These are phyloP conservation scores for Porcisia hertigi DNA, from an alignment of 208 protist genomes.

Conservation along the genomic window DNA sequence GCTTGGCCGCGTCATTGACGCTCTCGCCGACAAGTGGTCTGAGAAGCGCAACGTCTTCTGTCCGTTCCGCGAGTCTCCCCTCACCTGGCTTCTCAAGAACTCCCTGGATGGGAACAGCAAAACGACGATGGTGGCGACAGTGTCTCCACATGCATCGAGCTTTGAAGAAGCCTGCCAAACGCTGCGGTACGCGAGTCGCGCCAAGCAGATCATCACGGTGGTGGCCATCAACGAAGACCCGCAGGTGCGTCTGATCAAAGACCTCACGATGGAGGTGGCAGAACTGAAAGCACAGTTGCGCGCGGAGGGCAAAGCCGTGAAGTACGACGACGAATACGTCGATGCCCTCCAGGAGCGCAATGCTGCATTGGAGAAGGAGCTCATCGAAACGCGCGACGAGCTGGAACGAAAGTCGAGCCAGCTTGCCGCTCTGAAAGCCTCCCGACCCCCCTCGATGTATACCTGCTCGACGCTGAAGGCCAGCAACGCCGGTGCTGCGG, in stretches of 20 bases:
- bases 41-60: conserved; percentile 67
- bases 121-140: conserved; percentile 96
- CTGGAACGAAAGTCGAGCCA: conserved; percentile 42
- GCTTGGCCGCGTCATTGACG: conserved; percentile 89
- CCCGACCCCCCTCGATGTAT: conserved; percentile 5
- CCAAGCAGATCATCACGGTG: conserved; percentile 92
- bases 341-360: conserved; percentile 54
- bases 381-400: conserved; percentile 39
- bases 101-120: conserved; percentile 90
- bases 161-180: conserved; percentile 94
- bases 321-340: conserved; percentile 46
- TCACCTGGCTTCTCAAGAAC: conserved; percentile 91
- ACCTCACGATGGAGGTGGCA: conserved; percentile 70
- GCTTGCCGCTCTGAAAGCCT: conserved; percentile 31
- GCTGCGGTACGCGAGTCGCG: conserved; percentile 89
- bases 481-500: conserved; percentile 21
- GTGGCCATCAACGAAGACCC: conserved; percentile 93
- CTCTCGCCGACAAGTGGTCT: conserved; percentile 50
- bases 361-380: conserved; percentile 37
- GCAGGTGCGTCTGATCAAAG: conserved; percentile 74
- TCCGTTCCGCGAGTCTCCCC: conserved; percentile 89
- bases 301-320: conserved; percentile 37
- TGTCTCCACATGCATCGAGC: conserved; percentile 84
- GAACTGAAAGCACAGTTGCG: conserved; percentile 57
- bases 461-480: conserved; percentile 25